Conservation (phyloP, 2,329 filamentous ascomycete genomes). For the Penicillium vulpinum region DNA sequence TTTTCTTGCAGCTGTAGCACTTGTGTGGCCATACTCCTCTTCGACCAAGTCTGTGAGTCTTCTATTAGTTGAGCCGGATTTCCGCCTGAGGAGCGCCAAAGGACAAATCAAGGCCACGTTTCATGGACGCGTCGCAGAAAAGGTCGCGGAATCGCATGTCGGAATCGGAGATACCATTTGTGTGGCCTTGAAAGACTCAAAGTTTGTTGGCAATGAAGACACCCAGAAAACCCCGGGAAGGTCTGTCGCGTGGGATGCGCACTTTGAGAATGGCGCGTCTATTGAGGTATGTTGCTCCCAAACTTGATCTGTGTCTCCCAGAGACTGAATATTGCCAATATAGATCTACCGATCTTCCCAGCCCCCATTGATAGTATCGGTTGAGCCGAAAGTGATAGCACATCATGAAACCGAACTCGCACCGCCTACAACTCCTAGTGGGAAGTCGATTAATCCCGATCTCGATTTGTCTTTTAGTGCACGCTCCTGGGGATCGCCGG, state of each 20-base stretch:
- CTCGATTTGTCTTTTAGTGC: conserved; percentile 33
- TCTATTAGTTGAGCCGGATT: conserved; percentile 80
- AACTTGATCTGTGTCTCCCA: background rate
- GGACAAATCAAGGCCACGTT: conserved; percentile 83
- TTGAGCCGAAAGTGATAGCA: conserved; percentile 50
- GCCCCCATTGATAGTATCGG: conserved; percentile 44
- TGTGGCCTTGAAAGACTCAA: conserved; percentile 67
- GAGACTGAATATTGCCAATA: conserved; percentile 4
- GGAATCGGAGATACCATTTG: conserved; percentile 76
- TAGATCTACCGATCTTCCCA: conserved; percentile 31
- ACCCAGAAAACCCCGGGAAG: conserved; percentile 56
- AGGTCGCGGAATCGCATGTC: conserved; percentile 65
- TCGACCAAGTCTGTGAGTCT: conserved; percentile 72
- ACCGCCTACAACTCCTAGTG: conserved; percentile 27
- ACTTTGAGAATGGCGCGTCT: conserved; percentile 42
- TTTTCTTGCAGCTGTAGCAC: conserved; percentile 72
- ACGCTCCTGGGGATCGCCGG: conserved; percentile 71
- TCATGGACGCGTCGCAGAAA: conserved; percentile 67
- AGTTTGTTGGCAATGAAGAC: conserved; percentile 60
- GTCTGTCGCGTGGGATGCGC: conserved; percentile 59
- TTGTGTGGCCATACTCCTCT: conserved; percentile 89
- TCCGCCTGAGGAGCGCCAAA: conserved; percentile 70
- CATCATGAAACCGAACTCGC: conserved; percentile 23
- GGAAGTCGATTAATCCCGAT: conserved; percentile 14
- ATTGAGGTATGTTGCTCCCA: conserved; percentile 36